Evolutionary conservation across 495 filamentous ascomycete genomes (phyloP), one percentile per base, ranked within the genome.

Genomic region (Penicillium egyptiacum): DNA sequence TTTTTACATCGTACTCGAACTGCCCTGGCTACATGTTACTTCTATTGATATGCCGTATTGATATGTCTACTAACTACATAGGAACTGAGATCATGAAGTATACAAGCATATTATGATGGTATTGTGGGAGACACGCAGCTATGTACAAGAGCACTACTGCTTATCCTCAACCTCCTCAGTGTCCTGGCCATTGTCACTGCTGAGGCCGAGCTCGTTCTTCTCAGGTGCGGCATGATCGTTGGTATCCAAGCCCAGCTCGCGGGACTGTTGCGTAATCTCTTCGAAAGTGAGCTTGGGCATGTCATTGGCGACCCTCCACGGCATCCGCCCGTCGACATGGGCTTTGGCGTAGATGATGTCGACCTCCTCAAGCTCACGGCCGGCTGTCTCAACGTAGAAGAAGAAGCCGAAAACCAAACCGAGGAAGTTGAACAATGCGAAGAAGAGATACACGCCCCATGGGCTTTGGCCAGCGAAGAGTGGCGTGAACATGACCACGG

Each of bases 291-390:
- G 73, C 70, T 75, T 75, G 54, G 73, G 73, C 62, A 75, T 20
- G n/a, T 67, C 51, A 0, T 67, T 30, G 17, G 71, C 73, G 37
- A 74, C 64, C 57, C 62, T 52, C 61, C 56, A 74, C 9, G 70
- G 46, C 69, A 66, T 68, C 56, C 69, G 73, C 28, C 61, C 57
- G 61, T 75, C 73, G 22, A 72, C 20, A 52, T 74, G 68, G 42
- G 70, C 72, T 63, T 70, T 75, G 56, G 74, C 72, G 63, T 70
- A 75, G 64, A 75, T 75, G 30, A 75, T 64, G 46, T 92, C 89
- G 50, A 91, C 85, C 68, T 91, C 88, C 62, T 92, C 88, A 10
- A 92, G 81, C n/a, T 83, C 84, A 50, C 87, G 84, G 9, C 77
- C 70, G 5, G 82, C 81, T 1, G 86, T 89, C 70, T 90, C 88